Evolutionary conservation across 169 alveolate genomes (phyloP).

Genomic region (Plasmodium inui): DNA sequence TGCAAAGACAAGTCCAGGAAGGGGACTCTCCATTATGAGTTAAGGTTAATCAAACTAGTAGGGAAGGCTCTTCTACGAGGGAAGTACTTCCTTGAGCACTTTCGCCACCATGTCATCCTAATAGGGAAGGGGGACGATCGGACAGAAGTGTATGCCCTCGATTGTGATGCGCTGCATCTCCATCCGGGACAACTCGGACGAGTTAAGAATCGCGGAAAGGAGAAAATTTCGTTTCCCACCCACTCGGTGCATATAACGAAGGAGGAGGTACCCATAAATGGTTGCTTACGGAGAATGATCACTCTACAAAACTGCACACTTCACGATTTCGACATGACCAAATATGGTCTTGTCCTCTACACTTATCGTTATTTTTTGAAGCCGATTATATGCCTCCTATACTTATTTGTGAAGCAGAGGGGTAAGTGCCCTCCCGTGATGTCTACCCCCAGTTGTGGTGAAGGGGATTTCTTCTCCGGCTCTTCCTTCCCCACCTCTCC

Average conservation of each 20-base stretch:
- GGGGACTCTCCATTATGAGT: neutral
- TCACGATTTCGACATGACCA: conserved; percentile 56
- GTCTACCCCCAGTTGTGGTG: neutral
- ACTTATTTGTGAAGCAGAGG: neutral
- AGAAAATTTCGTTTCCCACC: neutral
- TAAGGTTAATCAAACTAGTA: neutral
- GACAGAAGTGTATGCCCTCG: neutral
- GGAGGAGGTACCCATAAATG: neutral
- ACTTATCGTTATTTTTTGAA: conserved; percentile 29
- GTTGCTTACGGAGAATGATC: neutral
- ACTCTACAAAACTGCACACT: conserved; percentile 17
- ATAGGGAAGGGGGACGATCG: neutral
- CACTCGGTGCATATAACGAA: neutral
- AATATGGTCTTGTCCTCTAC: conserved; percentile 22
- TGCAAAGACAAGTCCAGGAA: neutral
- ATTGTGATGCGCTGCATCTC: neutral
- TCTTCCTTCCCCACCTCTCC: neutral
- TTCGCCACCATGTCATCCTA: conserved; percentile 1
- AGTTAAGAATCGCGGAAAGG: neutral
- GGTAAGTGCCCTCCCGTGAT: neutral
- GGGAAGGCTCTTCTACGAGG: neutral
- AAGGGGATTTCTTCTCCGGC: neutral
- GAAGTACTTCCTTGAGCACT: conserved; percentile 23
- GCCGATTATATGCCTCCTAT: conserved; percentile 13
- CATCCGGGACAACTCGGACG: neutral